Base-by-base conservation (phyloP, 768 basidiomycete genomes). In the Gymnopilus junonius region DNA sequence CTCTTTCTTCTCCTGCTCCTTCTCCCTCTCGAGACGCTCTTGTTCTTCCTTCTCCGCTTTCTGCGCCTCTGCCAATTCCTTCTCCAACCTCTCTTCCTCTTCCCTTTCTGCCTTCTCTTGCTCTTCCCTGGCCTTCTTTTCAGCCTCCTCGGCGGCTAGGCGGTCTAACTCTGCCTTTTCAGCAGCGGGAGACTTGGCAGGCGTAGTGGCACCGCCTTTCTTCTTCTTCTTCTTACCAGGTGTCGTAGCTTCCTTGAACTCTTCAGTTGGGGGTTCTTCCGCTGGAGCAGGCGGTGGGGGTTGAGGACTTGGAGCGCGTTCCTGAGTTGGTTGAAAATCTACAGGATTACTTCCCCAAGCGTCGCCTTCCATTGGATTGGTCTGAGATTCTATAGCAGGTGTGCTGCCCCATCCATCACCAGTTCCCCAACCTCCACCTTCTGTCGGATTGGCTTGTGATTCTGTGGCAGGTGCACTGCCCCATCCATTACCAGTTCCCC, bases 141-240 rank as follows among this genome's bases (percentile, higher is more conserved):
- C 67, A 12, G 64, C 67, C 62, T 59, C 55, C 10, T 54, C 40
- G 2, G 55, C 55, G 25, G 39, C 64, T 51, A 51, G 29, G 21
- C 40, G 40, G 17, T 55, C 62, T 12, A 51, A 55, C 31, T 66
- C 70, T 35, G 55, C 64, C 37, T 65, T 60, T 27, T 65, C 59
- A 20, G 40, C 54, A 2, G 62, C 72, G 11, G 61, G 61, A 53
- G 61, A 55, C 39, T 70, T 63, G 32, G 54, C 60, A 32, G 64
- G 53, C 32, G 69, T 62, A 11, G 55, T 61, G n/a, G 62, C 65
- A n/a, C 51, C 61, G 8, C 48, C 65, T 51, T 73, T 73, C 64
- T 70, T 69, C 58, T 73, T 71, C 56, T 73, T 72, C 63, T 73
- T 72, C 65, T 73, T 74, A 8, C 61, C 65, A 11, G 54, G 48